These are phyloP conservation scores for Dryas drummondii DNA, from an alignment of 306 rosid species.

Conservation along the genomic window DNA sequence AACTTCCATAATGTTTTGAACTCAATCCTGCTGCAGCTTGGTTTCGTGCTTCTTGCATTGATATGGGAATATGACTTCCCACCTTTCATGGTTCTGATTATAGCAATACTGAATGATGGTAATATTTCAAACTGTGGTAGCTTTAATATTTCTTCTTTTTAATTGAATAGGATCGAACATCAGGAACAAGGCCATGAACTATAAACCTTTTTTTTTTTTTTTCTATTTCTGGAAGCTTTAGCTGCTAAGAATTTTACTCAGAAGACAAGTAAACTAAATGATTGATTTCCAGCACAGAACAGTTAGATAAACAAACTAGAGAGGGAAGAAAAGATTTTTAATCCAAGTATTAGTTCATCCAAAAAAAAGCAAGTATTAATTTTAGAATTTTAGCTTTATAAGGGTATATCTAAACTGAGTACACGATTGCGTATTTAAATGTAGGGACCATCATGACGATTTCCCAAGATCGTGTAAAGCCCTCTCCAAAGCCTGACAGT, in stretches of 20 bases:
- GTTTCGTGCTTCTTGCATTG: slow-evolving; percentile 76
- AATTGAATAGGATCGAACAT: neutral
- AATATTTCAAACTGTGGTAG: slow-evolving; percentile 23
- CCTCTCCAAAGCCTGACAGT: slow-evolving; percentile 85
- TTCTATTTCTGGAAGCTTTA: neutral
- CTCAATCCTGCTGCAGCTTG: slow-evolving; percentile 63
- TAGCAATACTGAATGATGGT: slow-evolving; percentile 92
- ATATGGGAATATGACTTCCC: slow-evolving; percentile 94
- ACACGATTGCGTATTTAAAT: slow-evolving; percentile 9
- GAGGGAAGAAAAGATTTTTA: neutral
- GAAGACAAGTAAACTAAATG: neutral
- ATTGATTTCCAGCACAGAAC: neutral
- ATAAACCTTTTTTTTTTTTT: neutral
- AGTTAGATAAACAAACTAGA: neutral
- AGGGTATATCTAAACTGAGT: neutral
- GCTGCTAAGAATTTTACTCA: no score
- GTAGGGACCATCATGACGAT: slow-evolving; percentile 89
- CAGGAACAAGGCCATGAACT: neutral
- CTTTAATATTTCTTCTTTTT: neutral
- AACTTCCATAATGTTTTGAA: slow-evolving; percentile 19
- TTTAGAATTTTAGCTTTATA: neutral
- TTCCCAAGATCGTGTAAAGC: slow-evolving; percentile 78
- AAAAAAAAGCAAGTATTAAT: neutral
- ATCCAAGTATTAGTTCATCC: neutral
- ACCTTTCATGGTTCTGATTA: slow-evolving; percentile 86